Evolutionary conservation across 768 basidiomycete genomes (phyloP).

Genomic region (Omphalotus guepiniiformis): DNA sequence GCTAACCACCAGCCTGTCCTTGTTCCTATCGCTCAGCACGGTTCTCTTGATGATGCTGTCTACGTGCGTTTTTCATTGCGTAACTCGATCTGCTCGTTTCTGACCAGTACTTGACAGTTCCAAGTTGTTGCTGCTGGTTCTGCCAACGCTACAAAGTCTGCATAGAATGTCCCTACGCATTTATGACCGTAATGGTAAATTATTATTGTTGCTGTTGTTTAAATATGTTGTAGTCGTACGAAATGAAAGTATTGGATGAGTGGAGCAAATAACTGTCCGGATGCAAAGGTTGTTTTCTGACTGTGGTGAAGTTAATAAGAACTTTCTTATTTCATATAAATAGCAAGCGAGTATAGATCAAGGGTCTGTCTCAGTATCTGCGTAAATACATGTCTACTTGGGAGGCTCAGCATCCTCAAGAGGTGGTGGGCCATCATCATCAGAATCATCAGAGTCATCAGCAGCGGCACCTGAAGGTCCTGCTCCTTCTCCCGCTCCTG

Average conservation of each 20-base stretch:
- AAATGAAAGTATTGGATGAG: neutral
- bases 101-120: neutral
- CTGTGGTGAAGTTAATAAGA: neutral
- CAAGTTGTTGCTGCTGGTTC: conserved; percentile 2
- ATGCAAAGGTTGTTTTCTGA: neutral
- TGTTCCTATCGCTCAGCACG: conserved; percentile 36
- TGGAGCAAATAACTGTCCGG: neutral
- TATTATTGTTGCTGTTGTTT: no score
- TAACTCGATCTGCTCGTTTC: neutral
- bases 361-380: neutral
- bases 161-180: no score
- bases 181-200: no score
- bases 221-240: conserved; percentile 2
- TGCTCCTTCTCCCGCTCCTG: conserved; percentile 19
- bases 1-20: conserved; percentile 43
- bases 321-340: neutral
- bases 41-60: conserved; percentile 33
- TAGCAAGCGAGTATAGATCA: neutral
- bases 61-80: conserved; percentile 23
- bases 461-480: conserved; percentile 16
- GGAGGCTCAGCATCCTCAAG: conserved; percentile 62
- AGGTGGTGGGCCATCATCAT: conserved; percentile 72
- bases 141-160: neutral
- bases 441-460: conserved; percentile 39
- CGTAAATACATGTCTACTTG: conserved; percentile 27